Base-by-base conservation (phyloP, 2,329 filamentous ascomycete genomes). In the Talaromyces marneffei region DNA sequence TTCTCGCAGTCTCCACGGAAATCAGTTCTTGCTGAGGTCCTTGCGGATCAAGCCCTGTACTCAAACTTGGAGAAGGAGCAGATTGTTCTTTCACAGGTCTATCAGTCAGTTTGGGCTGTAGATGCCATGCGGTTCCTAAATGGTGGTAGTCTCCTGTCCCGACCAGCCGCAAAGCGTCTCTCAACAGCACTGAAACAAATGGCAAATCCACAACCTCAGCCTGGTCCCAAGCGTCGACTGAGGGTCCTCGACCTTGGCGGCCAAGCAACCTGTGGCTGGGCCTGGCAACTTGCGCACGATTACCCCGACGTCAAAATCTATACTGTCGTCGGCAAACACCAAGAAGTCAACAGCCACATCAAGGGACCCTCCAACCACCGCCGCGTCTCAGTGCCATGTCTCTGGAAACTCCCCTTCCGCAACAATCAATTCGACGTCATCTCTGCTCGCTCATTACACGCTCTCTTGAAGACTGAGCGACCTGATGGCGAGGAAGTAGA, bases 371-470 rank as follows among this genome's bases (percentile, higher is more conserved):
- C 85, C 35, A 99, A 99, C 76, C 93, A 97, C 78, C 86, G 89
- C 64, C 89, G 90, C 68, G 86, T 95, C 27, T 86, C 87, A 2
- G 90, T 97, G 2, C 82, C 89, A 40, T 85, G 86, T 56, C 80
- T 96, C 12, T 91, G 88, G 75, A 85, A 85, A 63, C 83, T 99
- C 1, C 94, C 94, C 0, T 99, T 97, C 77, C 85, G 86, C 7
- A 85, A 91, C 69, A 85, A 87, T 66, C 87, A 92, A 72, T 99
- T 99, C 70, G 93, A 97, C 70, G 85, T 97, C 65, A 85, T 99
- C 69, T 96, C 91, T 2, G 91, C 92, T 1, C 88, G 93, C 37
- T 90, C 92, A 61, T 83, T 99, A 53, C 90, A 96, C 75, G 85
- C 88, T 58, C 83, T 95, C 40, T 85, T 99, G 68, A 94, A 93